A percentile compares a stretch with the other conserved stretches of the same genome.
Conservation (phyloP, 1,284 basidiomycete species). For the Moesziomyces aphidis region DNA sequence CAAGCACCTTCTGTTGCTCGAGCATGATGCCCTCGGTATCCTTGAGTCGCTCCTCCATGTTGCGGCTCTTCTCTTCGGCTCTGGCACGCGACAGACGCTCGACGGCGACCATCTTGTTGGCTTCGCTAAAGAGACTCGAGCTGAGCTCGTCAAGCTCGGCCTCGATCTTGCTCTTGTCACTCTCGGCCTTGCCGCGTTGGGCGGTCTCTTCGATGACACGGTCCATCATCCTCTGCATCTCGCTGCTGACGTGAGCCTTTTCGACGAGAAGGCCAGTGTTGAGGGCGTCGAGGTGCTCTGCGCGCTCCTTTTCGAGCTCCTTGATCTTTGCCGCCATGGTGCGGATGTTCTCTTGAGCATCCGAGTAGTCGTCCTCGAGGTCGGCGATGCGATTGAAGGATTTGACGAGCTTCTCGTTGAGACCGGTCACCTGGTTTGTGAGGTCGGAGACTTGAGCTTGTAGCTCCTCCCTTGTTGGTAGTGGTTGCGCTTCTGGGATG, state of each 20-base stretch:
- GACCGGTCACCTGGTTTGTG: conserved; percentile 86
- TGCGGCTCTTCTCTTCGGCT: conserved; percentile 84
- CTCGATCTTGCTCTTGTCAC: conserved; percentile 74
- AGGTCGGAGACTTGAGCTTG: conserved; percentile 85
- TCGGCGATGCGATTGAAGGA: conserved; percentile 92
- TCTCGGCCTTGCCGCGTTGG: conserved; percentile 85
- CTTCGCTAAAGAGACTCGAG: conserved; percentile 73
- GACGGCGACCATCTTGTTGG: conserved; percentile 77
- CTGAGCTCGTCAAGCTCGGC: conserved; percentile 85
- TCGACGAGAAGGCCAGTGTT: conserved; percentile 89
- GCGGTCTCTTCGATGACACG: conserved; percentile 93
- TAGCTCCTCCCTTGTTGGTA: conserved; percentile 74
- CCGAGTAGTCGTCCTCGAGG: conserved; percentile 89
- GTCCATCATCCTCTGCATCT: conserved; percentile 93
- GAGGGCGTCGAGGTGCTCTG: conserved; percentile 68
- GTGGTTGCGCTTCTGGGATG: conserved; percentile 72
- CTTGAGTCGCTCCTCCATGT: conserved; percentile 82
- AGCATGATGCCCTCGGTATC: conserved; percentile 78
- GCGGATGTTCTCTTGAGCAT: conserved; percentile 79
- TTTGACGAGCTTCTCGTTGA: conserved; percentile 90
- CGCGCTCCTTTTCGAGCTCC: conserved; percentile 73
- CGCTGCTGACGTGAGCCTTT: conserved; percentile 84
- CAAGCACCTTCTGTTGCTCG: conserved; percentile 72
- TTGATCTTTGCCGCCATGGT: conserved; percentile 53
- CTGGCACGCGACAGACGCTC: conserved; percentile 80